Evolutionary conservation across 176 grass and related monocot species (phyloP).

Genomic region (Neostapfia colusana): DNA sequence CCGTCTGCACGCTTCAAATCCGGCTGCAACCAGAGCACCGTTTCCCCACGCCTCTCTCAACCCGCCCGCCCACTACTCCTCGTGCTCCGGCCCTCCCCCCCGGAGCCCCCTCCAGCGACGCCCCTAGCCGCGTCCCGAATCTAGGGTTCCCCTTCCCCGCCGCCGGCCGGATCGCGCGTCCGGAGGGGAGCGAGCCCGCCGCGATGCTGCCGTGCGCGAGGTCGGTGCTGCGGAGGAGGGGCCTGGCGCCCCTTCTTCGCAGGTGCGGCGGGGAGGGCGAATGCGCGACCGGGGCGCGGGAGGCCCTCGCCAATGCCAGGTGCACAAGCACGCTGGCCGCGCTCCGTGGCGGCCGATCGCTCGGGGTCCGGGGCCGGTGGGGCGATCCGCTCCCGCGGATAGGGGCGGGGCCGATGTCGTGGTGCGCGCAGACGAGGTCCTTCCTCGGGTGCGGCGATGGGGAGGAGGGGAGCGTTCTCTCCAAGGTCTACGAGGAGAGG

Average conservation of each 20-base stretch:
- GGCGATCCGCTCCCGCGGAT: slow-evolving; percentile 11
- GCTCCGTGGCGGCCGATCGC: slow-evolving; percentile 32
- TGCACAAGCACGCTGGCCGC: slow-evolving; percentile 40
- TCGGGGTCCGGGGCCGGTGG: slow-evolving; percentile 25
- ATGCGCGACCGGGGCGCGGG: slow-evolving; percentile 38
- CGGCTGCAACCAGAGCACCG: slow-evolving; percentile 29
- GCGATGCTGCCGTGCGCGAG: slow-evolving; percentile 56
- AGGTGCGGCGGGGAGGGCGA: slow-evolving; percentile 32
- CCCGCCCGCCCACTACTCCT: not conserved
- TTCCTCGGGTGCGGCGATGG: slow-evolving; percentile 91
- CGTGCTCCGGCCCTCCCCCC: slow-evolving; percentile 19
- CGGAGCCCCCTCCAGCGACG: slow-evolving; percentile 1
- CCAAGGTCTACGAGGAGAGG: slow-evolving; percentile 85
- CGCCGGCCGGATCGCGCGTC: slow-evolving; percentile 27
- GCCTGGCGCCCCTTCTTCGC: slow-evolving; percentile 42
- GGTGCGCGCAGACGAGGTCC: slow-evolving; percentile 51
- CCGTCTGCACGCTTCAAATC: slow-evolving; percentile 26
- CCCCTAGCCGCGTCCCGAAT: slow-evolving; percentile 18
- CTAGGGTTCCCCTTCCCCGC: slow-evolving; percentile 39
- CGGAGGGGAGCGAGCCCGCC: slow-evolving; percentile 37
- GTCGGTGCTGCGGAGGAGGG: slow-evolving; percentile 46
- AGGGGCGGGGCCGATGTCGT: slow-evolving; percentile 21
- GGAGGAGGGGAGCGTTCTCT: slow-evolving; percentile 80
- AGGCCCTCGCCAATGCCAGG: slow-evolving; percentile 59
- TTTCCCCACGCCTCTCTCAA: slow-evolving; percentile 24